These are phyloP conservation scores for Aspergillus tamarii DNA, from an alignment of 2,329 filamentous ascomycete genomes.

Conservation along the genomic window DNA sequence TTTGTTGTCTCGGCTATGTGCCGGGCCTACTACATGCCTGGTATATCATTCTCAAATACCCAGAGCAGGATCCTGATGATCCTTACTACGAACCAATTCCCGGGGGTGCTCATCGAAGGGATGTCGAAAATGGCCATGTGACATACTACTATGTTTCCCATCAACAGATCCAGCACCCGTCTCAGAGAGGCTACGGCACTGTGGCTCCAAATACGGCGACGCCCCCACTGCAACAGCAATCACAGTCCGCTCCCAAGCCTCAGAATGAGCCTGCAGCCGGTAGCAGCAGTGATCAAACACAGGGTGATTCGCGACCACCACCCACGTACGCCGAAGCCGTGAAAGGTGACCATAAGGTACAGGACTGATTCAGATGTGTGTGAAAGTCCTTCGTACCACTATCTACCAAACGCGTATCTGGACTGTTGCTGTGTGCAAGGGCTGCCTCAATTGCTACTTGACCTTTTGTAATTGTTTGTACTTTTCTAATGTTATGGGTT, in stretches of 20 bases:
- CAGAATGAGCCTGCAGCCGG: conserved; percentile 29
- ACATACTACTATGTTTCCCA: conserved; percentile 77
- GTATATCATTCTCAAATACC: conserved; percentile 95
- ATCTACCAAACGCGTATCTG: background rate
- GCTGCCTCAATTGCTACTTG: background rate
- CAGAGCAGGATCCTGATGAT: conserved; percentile 69
- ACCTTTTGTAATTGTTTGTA: conserved; percentile 8
- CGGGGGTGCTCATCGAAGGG: conserved; percentile 54
- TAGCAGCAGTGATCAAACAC: conserved; percentile 37
- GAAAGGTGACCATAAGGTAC: conserved; percentile 87
- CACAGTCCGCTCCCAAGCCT: conserved; percentile 24
- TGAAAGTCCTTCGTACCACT: background rate
- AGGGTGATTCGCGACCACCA: conserved; percentile 56
- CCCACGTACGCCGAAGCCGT: conserved; percentile 91
- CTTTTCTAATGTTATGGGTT: background rate
- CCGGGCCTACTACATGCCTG: conserved; percentile 92
- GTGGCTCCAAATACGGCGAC: conserved; percentile 32
- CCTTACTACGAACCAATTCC: conserved; percentile 65
- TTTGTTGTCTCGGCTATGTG: conserved; percentile 76
- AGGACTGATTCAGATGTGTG: conserved; percentile 56
- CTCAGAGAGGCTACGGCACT: conserved; percentile 44
- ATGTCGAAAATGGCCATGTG: conserved; percentile 54
- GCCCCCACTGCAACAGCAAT: conserved; percentile 21
- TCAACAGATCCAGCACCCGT: conserved; percentile 43
- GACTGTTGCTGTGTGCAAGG: background rate